phyloP scores from a whole-genome alignment of 2,329 filamentous ascomycete species.

The Pseudocercospora eumusae region DNA sequence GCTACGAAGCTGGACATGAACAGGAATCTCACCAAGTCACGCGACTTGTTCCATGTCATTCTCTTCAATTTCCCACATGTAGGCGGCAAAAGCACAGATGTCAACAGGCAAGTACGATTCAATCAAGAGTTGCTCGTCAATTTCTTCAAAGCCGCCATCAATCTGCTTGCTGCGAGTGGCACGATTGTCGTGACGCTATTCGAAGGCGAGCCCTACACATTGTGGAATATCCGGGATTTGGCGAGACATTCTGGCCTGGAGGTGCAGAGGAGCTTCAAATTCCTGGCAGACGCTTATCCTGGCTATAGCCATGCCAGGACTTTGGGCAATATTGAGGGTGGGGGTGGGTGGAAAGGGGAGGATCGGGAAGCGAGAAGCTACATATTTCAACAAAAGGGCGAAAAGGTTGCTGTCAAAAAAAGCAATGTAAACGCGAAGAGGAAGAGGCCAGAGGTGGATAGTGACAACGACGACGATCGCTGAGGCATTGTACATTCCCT shows the following conservation, averaged over 20 bases:
- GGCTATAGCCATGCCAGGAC: constrained; percentile 75
- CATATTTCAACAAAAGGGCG: constrained; percentile 47
- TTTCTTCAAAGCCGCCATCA: constrained; percentile 62
- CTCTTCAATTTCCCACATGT: constrained; percentile 98
- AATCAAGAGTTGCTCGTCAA: constrained; percentile 78
- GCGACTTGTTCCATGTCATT: constrained; percentile 67
- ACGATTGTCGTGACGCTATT: constrained; percentile 81
- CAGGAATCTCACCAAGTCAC: constrained; percentile 46
- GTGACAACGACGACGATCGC: constrained; percentile 28
- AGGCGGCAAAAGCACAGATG: constrained; percentile 86
- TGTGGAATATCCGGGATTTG: constrained; percentile 92
- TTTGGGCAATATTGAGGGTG: constrained; percentile 58
- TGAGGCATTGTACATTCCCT: background rate
- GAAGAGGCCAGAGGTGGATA: constrained; percentile 29
- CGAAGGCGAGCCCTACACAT: constrained; percentile 88
- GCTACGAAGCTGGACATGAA: constrained; percentile 60
- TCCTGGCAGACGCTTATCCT: constrained; percentile 67
- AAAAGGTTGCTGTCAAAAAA: constrained; percentile 26
- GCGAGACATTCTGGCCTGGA: constrained; percentile 73
- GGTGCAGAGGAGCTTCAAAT: constrained; percentile 70
- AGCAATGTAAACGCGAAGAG: constrained; percentile 21
- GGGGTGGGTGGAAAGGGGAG: constrained; percentile 53
- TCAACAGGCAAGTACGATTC: constrained; percentile 88
- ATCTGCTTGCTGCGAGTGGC: constrained; percentile 58
- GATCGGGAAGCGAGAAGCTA: constrained; percentile 50